Evolutionary conservation across 2,329 filamentous ascomycete genomes (phyloP).

Genomic region (Epichloe gansuensis): DNA sequence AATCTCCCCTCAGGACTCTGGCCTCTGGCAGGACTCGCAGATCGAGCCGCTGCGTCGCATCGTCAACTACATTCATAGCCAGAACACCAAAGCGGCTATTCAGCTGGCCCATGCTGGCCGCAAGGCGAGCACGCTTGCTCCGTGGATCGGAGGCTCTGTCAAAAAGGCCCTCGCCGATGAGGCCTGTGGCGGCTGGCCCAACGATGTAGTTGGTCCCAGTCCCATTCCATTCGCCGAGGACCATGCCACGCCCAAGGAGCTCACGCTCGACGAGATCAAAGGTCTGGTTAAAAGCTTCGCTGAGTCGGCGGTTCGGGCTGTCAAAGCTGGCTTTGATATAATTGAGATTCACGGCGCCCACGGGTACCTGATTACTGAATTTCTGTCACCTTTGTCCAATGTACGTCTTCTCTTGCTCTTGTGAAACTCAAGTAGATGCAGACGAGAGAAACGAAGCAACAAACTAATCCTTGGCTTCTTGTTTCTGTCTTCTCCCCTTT

Average conservation of each 20-base stretch:
- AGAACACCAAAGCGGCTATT: conserved; percentile 62
- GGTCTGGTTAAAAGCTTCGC: conserved; percentile 45
- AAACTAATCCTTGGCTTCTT: too few relatives aligned
- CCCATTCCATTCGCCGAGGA: conserved; percentile 45
- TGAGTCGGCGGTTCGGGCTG: conserved; percentile 36
- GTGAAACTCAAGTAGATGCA: too few relatives aligned
- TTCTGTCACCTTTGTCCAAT: conserved; percentile 27
- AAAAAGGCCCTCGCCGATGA: conserved; percentile 36
- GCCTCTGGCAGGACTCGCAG: conserved; percentile 77
- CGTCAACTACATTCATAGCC: conserved; percentile 67
- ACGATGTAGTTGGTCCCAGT: conserved; percentile 39
- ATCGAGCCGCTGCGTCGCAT: conserved; percentile 57
- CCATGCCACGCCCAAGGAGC: conserved; percentile 40
- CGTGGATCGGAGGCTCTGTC: conserved; percentile 41
- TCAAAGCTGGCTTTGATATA: conserved; percentile 36
- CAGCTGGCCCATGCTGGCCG: conserved; percentile 74
- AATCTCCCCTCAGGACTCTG: conserved; percentile 68
- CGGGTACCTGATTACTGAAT: conserved; percentile 47
- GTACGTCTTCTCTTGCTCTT: too few relatives aligned
- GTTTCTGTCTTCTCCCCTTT: too few relatives aligned
- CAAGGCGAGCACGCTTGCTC: conserved; percentile 47
- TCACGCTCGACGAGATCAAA: conserved; percentile 52
- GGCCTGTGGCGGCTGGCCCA: conserved; percentile 42
- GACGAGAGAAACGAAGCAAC: too few relatives aligned
- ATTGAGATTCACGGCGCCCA: conserved; percentile 37